Evolutionary conservation across 108 stramenopile species (phyloP).

Genomic region (Cylindrotheca fusiformis): DNA sequence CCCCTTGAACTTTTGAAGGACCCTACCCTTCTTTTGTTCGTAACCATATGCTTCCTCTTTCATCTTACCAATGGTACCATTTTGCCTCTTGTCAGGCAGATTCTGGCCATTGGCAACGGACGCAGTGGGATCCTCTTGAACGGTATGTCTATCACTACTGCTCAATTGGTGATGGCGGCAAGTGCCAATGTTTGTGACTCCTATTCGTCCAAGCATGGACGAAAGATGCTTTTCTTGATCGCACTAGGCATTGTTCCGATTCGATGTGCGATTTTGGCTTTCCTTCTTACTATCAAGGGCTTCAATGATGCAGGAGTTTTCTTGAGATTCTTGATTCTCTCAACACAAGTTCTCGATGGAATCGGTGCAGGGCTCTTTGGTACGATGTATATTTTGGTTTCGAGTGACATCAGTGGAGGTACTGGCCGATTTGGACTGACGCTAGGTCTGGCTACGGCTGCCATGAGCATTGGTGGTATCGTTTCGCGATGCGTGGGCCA

Average conservation of each 20-base stretch:
- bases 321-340: slow-evolving; percentile 65
- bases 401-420: slow-evolving; percentile 81
- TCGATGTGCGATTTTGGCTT: slow-evolving; percentile 68
- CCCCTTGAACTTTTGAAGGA: slow-evolving; percentile 72
- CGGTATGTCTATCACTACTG: slow-evolving; percentile 81
- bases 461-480: slow-evolving; percentile 92
- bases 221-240: slow-evolving; percentile 77
- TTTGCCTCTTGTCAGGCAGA: slow-evolving; percentile 87
- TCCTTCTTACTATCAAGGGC: slow-evolving; percentile 47
- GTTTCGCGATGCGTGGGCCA: slow-evolving; percentile 84
- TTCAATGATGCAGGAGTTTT: slow-evolving; percentile 31
- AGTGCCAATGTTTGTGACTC: slow-evolving; percentile 78
- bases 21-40: slow-evolving; percentile 71
- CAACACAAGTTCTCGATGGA: slow-evolving; percentile 85
- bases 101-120: slow-evolving; percentile 74
- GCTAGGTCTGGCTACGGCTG: slow-evolving; percentile 78
- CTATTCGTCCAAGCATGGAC: slow-evolving; percentile 76
- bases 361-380: slow-evolving; percentile 90
- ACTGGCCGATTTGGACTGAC: slow-evolving; percentile 83
- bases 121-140: slow-evolving; percentile 72
- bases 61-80: slow-evolving; percentile 85
- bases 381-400: slow-evolving; percentile 88
- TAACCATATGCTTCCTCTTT: slow-evolving; percentile 75
- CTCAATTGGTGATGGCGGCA: slow-evolving; percentile 81
- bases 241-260: slow-evolving; percentile 80